Base-by-base conservation (phyloP, 768 basidiomycete species). In the Sporobolomyces phaffii region DNA sequence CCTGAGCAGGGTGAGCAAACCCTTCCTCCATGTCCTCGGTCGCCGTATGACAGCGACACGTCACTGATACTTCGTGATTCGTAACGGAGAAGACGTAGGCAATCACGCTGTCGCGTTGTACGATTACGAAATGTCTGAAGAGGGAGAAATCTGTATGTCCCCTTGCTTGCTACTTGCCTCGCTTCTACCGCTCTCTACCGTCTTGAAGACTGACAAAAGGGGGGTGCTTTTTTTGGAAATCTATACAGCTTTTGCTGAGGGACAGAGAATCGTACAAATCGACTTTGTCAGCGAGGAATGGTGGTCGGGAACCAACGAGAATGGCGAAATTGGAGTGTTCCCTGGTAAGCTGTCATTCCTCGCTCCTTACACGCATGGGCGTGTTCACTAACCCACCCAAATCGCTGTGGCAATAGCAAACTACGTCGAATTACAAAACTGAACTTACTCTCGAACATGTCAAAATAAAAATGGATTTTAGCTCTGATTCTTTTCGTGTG, bases 201-300 rank as follows among this genome's bases (percentile, higher is more conserved):
- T 26, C 49, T 20, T 10, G 9, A 20, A 15, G 5, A 20, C 49
- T 45, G 49, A 65, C 40, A 22, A 9, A 9, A 22, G 20, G 13
- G 29, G 17, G 17, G 34, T 29, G 15, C 20, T 11, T 18, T 38
- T 17, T 17, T 38, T 38, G 38, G 10, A 17, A 17, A 17, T 48
- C 20, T 9, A 1, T 26, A 22, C 41, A 65, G 64, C 64, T 60
- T 82, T 96, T 33, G 72, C 80, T 1, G 91, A 94, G 76, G 90
- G 90, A 48, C 89, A 93, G 74, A 78, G 84, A 41, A 85, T 96
- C 54, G 84, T 86, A 58, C 84, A 88, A 69, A 86, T 94, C 51
- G 88, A 91, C 77, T 85, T 90, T 77, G 78, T 90, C 13, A 88
- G 86, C 71, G 89, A 90, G 77, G 81, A 89, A 11, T 96, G 93